Evolutionary conservation across 1,139 yeast genomes (phyloP).

Genomic region (Geotrichum aggregatum): DNA sequence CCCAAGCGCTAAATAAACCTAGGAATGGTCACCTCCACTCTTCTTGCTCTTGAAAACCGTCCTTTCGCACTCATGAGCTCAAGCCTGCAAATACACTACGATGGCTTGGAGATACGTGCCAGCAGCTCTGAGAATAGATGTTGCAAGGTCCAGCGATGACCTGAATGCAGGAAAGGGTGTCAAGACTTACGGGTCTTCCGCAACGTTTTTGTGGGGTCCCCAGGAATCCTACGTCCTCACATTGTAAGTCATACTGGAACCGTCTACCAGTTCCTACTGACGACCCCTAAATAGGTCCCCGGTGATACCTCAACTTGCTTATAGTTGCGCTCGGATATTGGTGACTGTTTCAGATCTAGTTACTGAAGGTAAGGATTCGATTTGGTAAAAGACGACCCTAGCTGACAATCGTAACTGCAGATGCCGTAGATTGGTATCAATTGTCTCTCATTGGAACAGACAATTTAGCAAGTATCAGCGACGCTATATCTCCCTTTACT

Average conservation of each 20-base stretch:
- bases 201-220: conserved; percentile 8
- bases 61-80: no score
- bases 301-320: background rate
- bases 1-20: background rate
- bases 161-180: conserved; percentile 2
- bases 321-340: background rate
- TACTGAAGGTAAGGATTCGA: conserved; percentile 7
- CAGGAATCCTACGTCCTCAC: conserved; percentile 11
- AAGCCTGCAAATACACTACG: no score
- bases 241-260: conserved; percentile 1
- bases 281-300: conserved; percentile 8
- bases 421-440: conserved; percentile 19
- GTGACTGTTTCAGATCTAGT: conserved; percentile 9
- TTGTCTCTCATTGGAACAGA: conserved; percentile 5
- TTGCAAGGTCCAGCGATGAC: background rate
- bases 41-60: background rate
- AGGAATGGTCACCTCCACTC: background rate
- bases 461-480: background rate
- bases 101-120: conserved; percentile 16
- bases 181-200: conserved; percentile 20
- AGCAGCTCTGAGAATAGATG: conserved; percentile 17
- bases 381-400: background rate
- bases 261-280: background rate
- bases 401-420: conserved; percentile 3
- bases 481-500: conserved; percentile 13